A percentile compares a stretch with the other conserved stretches of the same genome.
Evolutionary conservation across 2,329 filamentous ascomycete genomes (phyloP).

Genomic region (Cladosporium sphaerospermum): DNA sequence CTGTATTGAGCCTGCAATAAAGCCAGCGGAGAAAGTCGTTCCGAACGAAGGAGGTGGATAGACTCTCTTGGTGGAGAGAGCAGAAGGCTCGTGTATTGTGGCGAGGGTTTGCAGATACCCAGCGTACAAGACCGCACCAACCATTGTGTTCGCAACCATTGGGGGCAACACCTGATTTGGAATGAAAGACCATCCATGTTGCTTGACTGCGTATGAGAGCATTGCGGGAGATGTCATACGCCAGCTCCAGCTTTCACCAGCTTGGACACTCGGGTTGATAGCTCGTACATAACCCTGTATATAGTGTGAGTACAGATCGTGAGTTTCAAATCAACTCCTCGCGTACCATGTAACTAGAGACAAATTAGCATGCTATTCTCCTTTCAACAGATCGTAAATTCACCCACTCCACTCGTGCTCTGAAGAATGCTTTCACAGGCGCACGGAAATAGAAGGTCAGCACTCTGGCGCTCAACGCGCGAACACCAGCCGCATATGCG

Average conservation of each 20-base stretch:
- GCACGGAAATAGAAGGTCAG: conserved; percentile 89
- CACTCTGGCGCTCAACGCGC: conserved; percentile 75
- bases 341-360: conserved; percentile 45
- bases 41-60: conserved; percentile 61
- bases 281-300: conserved; percentile 55
- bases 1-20: conserved; percentile 63
- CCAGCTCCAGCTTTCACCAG: conserved; percentile 51
- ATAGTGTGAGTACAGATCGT: neutral
- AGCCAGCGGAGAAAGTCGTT: conserved; percentile 63
- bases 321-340: too few relatives aligned
- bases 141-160: conserved; percentile 65
- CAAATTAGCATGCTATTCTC: conserved; percentile 10
- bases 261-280: conserved; percentile 51
- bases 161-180: conserved; percentile 73
- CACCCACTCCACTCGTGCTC: conserved; percentile 76
- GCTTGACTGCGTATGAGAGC: conserved; percentile 58
- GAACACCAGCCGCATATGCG: conserved; percentile 77
- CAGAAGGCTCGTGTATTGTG: conserved; percentile 59
- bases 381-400: too few relatives aligned
- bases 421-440: conserved; percentile 87
- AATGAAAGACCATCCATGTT: conserved; percentile 68
- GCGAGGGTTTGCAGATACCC: conserved; percentile 67
- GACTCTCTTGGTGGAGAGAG: conserved; percentile 54
- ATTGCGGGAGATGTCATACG: conserved; percentile 64
- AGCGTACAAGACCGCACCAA: conserved; percentile 70